Base-by-base conservation (phyloP, 306 rosid genomes). In the Sechiopsis laciniata region DNA sequence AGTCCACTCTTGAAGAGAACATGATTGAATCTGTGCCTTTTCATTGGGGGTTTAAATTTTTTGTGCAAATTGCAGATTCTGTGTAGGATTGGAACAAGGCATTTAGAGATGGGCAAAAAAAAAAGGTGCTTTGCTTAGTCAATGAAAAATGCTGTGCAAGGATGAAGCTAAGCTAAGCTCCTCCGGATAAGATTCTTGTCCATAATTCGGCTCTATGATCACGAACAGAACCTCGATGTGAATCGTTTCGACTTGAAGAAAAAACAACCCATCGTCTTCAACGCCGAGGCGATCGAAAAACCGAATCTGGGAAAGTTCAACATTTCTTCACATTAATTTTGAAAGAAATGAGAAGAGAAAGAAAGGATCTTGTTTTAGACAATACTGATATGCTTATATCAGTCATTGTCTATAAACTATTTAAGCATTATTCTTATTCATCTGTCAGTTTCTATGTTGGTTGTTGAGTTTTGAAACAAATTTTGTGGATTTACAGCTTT, bases 1-100 rank as follows among this genome's bases (percentile, higher is more conserved):
- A 52, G 46, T 70, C 74, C 74, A 51, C 52, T 51, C 73, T 69
- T 22, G 45, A 69, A 68, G 73, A 68, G 56, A 37, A 48, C 73
- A 45, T 17, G 59, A 50, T 69, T 69, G 51, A 22, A 21, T 6
- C 15, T 14, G 2, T 51, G 11, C 6, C 22, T 50, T 46, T 20
- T 45, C 13, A 8, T 66, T 14, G 54, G 32, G 9, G 14, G 21
- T 15, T 69, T 5, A 12, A 62, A 62, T 37, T 64, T 16, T 10
- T 4, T 5, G 45, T 15, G 73, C 73, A 69, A 69, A 14, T 69
- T 69, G 73, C 58, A 50, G 73, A 69, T 69, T 69, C 73, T 69
- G 20, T 50, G 73, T 67, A 42, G 48, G 48, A 42, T 42, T 21
- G 73, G 20, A 54, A 51, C 48, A 51, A 70, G 2, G 48, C 74